phyloP scores from a whole-genome alignment of 768 basidiomycete species.

The Psilocybe cubensis region DNA sequence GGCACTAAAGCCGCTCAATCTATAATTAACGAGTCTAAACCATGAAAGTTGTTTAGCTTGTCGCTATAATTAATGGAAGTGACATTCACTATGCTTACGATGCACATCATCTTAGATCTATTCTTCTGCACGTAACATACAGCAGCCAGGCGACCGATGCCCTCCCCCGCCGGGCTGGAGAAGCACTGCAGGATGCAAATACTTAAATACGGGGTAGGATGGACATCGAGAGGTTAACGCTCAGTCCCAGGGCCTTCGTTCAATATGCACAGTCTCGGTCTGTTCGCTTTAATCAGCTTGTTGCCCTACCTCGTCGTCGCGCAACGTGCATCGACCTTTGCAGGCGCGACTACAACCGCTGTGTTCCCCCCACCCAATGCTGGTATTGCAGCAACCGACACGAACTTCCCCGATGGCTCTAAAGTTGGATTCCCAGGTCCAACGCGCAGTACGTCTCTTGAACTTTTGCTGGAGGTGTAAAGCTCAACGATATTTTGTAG shows the following conservation, averaged over 20 bases:
- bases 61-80: not conserved
- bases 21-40: too few species aligned
- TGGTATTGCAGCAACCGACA: constrained; percentile 36
- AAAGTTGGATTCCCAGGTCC: constrained; percentile 50
- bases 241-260: not conserved
- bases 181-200: not conserved
- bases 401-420: constrained; percentile 44
- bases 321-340: constrained; percentile 37
- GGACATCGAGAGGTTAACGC: not conserved
- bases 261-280: not conserved
- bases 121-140: not conserved
- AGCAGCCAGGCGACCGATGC: not conserved
- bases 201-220: not conserved
- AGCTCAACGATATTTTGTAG: constrained; percentile 19
- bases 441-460: constrained; percentile 44
- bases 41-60: too few species aligned
- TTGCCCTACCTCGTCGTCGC: not conserved
- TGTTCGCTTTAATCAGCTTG: not conserved
- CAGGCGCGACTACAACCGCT: constrained; percentile 44
- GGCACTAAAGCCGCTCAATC: too few species aligned
- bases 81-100: not conserved
- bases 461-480: not conserved
- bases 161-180: too few species aligned
- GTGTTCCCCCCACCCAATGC: constrained; percentile 45
- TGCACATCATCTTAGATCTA: not conserved